Evolutionary conservation across 768 basidiomycete species (phyloP).

Genomic region (Mycena amicta): DNA sequence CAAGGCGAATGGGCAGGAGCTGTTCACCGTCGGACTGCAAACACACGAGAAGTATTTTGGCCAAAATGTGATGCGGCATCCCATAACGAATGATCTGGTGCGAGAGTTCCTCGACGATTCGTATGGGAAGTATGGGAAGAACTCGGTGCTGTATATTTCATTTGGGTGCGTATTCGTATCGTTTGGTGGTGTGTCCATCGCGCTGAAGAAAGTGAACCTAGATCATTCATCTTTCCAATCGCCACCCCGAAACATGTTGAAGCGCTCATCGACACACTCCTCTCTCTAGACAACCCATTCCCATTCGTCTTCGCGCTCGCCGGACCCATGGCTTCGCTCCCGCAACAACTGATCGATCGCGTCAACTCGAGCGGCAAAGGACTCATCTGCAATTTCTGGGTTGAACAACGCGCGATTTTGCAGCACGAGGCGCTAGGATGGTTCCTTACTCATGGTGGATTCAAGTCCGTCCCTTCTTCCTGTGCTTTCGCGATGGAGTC

Average conservation of each 20-base stretch:
- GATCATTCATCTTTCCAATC: constrained; percentile 13
- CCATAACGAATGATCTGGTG: background rate
- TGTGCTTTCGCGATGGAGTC: no score
- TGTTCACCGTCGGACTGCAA: constrained; percentile 8
- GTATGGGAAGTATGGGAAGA: constrained; percentile 2
- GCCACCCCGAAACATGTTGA: constrained; percentile 10
- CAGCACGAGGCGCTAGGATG: no score
- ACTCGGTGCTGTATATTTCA: constrained; percentile 17
- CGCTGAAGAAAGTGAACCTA: no score
- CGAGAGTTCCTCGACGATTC: constrained; percentile 5
- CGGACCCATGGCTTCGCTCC: no score
- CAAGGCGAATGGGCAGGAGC: constrained; percentile 2
- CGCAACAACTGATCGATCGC: no score
- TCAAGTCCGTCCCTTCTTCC: no score
- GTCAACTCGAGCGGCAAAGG: no score
- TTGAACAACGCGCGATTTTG: no score
- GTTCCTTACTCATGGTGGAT: no score
- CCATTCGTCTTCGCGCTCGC: constrained; percentile 16
- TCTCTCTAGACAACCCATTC: constrained; percentile 4
- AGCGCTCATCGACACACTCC: constrained; percentile 11
- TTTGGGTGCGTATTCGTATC: constrained; percentile 5
- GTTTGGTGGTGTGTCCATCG: background rate
- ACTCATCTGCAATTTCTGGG: no score
- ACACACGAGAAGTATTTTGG: background rate
- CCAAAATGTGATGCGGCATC: background rate